Base-by-base conservation (phyloP, 768 basidiomycete species). In the Lactarius evosmus region DNA sequence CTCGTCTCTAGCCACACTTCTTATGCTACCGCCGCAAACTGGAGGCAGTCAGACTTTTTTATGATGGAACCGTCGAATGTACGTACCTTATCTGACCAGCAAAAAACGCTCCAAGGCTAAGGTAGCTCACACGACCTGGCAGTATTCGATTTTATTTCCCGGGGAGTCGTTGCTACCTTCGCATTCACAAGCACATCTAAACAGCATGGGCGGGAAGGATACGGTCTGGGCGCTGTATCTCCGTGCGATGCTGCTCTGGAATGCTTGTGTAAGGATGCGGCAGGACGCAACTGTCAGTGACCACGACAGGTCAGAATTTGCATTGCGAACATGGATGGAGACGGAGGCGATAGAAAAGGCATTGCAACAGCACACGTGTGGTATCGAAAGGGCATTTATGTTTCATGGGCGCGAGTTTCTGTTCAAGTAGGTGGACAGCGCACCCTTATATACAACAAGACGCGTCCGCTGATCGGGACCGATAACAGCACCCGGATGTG, bases 141-240 rank as follows among this genome's bases (percentile, higher is more conserved):
- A 91, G 89, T 88, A 85, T 72, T 82, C 84, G 1, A 72, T 91
- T n/a, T 75, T 91, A 25, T 91, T 91, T 72, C 85, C 88, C 7
- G 89, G 87, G n/a, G 89, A 91, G 74, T 79, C 82, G 14, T 74
- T 84, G 72, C 3, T 74, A 74, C 32, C 78, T 75, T 41, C 38
- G 59, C 38, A 11, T 76, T 76, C 12, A 46, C 69, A 25, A 61
- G 74, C 22, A 50, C 71, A 25, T 67, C 62, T 38, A 41, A 58
- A 41, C 66, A 71, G 60, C 77, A 82, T 4, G 76, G 80, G 9
- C 22, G 62, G 65, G 29, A 90, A 88, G 72, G 83, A 88, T 60
- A 85, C 85, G 6, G 77, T 91, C 25, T 91, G 87, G 88, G 87
- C 87, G n/a, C 75, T 91, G 57, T 83, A 86, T 70, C 83, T 87